Evolutionary conservation across 2,329 filamentous ascomycete genomes (phyloP).

Genomic region (Trichoderma hamatum): DNA sequence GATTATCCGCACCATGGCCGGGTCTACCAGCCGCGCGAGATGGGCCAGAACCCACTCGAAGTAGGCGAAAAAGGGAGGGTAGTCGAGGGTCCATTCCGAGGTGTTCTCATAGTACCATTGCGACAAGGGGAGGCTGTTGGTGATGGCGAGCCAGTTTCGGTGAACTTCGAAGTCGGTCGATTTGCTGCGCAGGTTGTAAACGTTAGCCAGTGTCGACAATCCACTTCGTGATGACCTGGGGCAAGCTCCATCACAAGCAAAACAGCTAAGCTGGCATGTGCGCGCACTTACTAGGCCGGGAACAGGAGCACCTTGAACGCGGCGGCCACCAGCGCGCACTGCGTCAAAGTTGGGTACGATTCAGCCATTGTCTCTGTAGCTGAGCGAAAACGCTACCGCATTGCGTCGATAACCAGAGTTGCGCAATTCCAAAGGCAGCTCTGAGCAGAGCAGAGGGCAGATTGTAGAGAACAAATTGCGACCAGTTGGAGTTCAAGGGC

Average conservation of each 20-base stretch:
- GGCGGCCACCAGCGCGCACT: constrained; percentile 83
- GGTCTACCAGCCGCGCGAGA: constrained; percentile 74
- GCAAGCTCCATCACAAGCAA: background rate
- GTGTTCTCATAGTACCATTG: constrained; percentile 98
- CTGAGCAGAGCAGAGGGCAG: background rate
- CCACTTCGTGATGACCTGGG: background rate
- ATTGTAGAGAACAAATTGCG: constrained; percentile 11
- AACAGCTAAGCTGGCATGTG: background rate
- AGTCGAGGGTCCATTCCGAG: constrained; percentile 99
- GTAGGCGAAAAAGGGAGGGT: constrained; percentile 95
- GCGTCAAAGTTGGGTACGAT: constrained; percentile 81
- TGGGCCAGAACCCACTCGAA: constrained; percentile 94
- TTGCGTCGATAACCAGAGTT: constrained; percentile 3
- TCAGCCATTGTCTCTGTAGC: constrained; percentile 66
- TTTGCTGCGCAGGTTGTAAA: constrained; percentile 66
- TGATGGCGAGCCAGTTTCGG: constrained; percentile 97
- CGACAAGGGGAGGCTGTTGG: constrained; percentile 80
- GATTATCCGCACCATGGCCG: constrained; percentile 77
- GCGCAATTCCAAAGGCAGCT: background rate
- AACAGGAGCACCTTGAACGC: constrained; percentile 91
- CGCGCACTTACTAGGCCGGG: constrained; percentile 79
- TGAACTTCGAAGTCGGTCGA: constrained; percentile 99
- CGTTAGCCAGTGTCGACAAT: background rate
- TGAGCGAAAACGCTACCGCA: constrained; percentile 18
- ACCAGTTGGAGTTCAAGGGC: background rate